Conservation (phyloP, 1,284 basidiomycete species). For the Fomitiporia mediterranea region DNA sequence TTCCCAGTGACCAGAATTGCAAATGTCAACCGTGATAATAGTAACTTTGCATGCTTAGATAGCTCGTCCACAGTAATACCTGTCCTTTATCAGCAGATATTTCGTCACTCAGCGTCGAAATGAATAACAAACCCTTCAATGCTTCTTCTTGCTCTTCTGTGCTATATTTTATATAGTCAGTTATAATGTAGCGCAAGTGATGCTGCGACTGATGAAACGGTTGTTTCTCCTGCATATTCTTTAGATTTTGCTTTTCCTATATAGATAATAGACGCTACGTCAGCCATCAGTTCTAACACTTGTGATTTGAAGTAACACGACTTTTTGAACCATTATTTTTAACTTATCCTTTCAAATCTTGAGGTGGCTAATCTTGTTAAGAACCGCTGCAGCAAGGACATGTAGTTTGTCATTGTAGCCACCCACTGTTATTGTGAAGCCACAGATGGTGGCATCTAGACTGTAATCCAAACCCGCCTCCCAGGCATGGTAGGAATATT, state of each 20-base stretch:
- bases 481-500: constrained; percentile 91
- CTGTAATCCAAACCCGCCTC: constrained; percentile 85
- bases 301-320: constrained; percentile 30
- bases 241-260: constrained; percentile 68
- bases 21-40: constrained; percentile 69
- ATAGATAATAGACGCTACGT: background rate
- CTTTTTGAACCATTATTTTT: constrained; percentile 82
- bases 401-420: constrained; percentile 96
- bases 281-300: background rate
- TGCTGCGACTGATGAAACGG: constrained; percentile 81
- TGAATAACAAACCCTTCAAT: constrained; percentile 51
- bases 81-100: constrained; percentile 29
- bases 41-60: constrained; percentile 54
- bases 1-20: constrained; percentile 62
- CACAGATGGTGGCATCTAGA: constrained; percentile 62
- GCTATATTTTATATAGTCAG: constrained; percentile 74
- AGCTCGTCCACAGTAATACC: constrained; percentile 73
- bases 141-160: constrained; percentile 77
- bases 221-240: constrained; percentile 85
- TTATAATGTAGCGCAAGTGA: constrained; percentile 68
- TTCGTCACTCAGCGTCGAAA: background rate
- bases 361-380: constrained; percentile 69
- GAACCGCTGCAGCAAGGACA: constrained; percentile 55
- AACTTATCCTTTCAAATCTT: constrained; percentile 71
- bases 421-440: constrained; percentile 65